Evolutionary conservation across 2,329 filamentous ascomycete species (phyloP).

Genomic region (Colletotrichum sp.): DNA sequence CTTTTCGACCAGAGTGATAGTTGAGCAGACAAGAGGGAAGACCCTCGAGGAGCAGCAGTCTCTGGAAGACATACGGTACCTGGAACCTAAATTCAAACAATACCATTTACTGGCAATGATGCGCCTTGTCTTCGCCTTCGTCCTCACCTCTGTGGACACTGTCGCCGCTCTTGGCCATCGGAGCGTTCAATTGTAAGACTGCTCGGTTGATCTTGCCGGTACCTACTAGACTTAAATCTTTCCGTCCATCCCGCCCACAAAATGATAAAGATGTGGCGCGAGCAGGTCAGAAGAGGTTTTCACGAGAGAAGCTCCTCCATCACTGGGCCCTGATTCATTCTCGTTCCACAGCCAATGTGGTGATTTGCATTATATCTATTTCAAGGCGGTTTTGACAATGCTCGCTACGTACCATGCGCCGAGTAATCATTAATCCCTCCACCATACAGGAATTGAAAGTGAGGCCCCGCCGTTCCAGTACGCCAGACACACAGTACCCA

Average conservation of each 20-base stretch:
- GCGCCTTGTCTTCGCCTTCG: not conserved
- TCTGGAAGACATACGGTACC: fast-evolving
- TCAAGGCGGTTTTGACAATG: not conserved
- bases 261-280: not conserved
- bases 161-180: not conserved
- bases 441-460: not conserved
- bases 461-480: not conserved
- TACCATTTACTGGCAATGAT: not conserved
- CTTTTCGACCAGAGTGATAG: not conserved
- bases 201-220: not conserved
- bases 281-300: not conserved
- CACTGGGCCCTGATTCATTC: not conserved
- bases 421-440: not conserved
- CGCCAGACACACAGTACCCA: not conserved
- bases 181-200: not conserved
- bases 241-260: not conserved
- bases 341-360: not conserved
- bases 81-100: not conserved
- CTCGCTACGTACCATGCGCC: conserved; percentile 7
- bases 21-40: not conserved
- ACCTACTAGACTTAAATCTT: not conserved
- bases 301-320: not conserved
- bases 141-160: not conserved
- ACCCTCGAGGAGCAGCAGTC: not conserved
- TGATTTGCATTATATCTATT: not conserved